phyloP scores from a whole-genome alignment of 2,329 filamentous ascomycete species.

The Plenodomus biglobosus region DNA sequence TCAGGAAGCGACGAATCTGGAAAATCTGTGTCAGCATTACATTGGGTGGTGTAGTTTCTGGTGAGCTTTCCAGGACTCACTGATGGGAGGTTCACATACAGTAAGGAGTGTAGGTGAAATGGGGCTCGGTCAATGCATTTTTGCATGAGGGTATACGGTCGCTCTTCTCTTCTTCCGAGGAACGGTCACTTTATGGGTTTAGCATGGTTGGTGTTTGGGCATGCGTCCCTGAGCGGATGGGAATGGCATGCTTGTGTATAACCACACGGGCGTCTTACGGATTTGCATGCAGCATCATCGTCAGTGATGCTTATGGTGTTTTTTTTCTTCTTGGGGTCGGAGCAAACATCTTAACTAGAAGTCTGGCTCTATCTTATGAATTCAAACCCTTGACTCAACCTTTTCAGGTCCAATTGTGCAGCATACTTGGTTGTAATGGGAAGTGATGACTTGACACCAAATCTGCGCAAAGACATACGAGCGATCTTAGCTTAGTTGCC shows the following conservation, averaged over 20 bases:
- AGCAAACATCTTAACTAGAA: no score
- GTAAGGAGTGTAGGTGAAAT: no score
- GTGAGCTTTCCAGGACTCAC: no score
- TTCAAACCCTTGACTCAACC: no score
- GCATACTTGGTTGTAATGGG: no score
- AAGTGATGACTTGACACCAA: no score
- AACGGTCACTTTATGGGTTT: not conserved
- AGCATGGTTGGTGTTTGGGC: not conserved
- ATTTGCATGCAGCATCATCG: not conserved
- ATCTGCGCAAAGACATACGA: no score
- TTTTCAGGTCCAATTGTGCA: no score
- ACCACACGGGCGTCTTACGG: not conserved
- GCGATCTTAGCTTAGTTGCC: no score
- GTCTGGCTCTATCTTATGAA: no score
- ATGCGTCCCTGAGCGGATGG: not conserved
- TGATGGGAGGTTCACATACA: no score
- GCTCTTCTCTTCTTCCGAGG: not conserved
- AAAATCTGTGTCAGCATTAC: slow-evolving; percentile 98
- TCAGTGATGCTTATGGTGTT: not conserved
- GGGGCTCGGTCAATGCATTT: no score
- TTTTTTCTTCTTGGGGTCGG: not conserved
- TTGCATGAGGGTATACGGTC: not conserved
- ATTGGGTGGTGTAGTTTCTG: slow-evolving; percentile 99
- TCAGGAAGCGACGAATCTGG: slow-evolving; percentile 90
- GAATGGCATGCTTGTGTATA: not conserved